Base-by-base conservation (phyloP, 148 eudicot species). In the Chenopodium formosanum region DNA sequence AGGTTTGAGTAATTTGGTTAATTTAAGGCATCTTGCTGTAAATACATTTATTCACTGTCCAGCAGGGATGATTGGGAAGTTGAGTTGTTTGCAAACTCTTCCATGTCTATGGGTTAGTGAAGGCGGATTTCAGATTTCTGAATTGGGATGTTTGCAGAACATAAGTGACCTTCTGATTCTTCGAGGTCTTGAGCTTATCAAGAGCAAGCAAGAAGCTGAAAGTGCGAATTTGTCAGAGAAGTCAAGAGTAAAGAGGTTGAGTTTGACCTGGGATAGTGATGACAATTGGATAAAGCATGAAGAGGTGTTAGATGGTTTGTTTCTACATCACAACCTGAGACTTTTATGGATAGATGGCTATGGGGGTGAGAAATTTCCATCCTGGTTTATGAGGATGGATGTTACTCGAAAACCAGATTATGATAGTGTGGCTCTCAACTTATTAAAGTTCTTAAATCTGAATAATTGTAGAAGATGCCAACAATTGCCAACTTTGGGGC, bases 251-350 rank as follows among this genome's bases (percentile, higher is more conserved):
- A 62, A 74, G 13, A 19, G 23, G 13, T 17, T 74, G 77, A 2
- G 19, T 2, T 25, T 75, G 27, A 68, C 9, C 1, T 68, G 72
- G 72, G 72, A 68, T 31, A 68, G 31, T 31, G 29, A 29, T 23
- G 40, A 31, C 34, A 67, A 67, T 9, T 2, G 9, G 17, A 29
- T 12, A 32, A 29, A 29, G 1, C 20, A 53, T 75, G 65, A 52
- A 8, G 78, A 75, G 78, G 37, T 75, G 13, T 5, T 75, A 50
- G 65, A 75, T 10, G 78, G 40, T 1, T 52, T 75, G 65, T 31
- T 23, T 31, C 78, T 65, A 0, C 8, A 75, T 44, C 44, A 44
- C 1, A 50, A 75, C 31, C 14, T 75, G 10, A 50, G 17, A 29
- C 9, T 9, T 11, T 65, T 75, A 6, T 50, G 7, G 10, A 10